phyloP scores from a whole-genome alignment of 116 monocot species.

The Phalaenopsis hybrid region DNA sequence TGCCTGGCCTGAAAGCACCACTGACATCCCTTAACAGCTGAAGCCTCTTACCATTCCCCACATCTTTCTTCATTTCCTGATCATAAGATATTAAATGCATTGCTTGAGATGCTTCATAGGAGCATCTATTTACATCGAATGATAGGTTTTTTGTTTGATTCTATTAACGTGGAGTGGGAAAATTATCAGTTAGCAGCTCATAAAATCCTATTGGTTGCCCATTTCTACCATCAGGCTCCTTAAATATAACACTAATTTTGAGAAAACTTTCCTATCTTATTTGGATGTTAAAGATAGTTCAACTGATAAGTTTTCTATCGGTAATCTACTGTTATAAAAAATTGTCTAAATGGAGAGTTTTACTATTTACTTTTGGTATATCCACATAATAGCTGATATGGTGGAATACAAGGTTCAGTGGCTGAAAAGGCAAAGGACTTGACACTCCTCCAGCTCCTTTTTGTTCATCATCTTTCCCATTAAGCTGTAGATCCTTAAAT shows the following conservation, averaged over 20 bases:
- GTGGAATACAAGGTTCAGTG: slow-evolving; percentile 49
- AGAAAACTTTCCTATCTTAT: neutral
- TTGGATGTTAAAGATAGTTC: neutral
- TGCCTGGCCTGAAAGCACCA: slow-evolving; percentile 34
- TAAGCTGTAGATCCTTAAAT: slow-evolving; percentile 10
- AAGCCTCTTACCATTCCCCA: slow-evolving; percentile 25
- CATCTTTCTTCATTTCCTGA: slow-evolving; percentile 29
- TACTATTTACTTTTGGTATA: slow-evolving; percentile 40
- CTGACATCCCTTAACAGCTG: slow-evolving; percentile 40
- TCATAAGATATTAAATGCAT: slow-evolving; percentile 6
- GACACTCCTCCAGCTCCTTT: neutral
- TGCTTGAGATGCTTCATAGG: neutral
- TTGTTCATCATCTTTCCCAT: slow-evolving; percentile 7
- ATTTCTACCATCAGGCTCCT: neutral
- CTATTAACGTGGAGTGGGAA: neutral
- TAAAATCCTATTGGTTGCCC: neutral
- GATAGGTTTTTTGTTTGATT: neutral
- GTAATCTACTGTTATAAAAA: neutral
- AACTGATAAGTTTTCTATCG: neutral
- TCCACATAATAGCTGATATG: slow-evolving; percentile 66
- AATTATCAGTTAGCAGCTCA: neutral
- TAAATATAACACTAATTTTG: neutral
- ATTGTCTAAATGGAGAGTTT: neutral
- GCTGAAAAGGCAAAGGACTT: slow-evolving; percentile 45
- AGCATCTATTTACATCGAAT: neutral